These are phyloP conservation scores for Dictyostelium citrinum DNA, from an alignment of 78 protist genomes.

Conservation along the genomic window DNA sequence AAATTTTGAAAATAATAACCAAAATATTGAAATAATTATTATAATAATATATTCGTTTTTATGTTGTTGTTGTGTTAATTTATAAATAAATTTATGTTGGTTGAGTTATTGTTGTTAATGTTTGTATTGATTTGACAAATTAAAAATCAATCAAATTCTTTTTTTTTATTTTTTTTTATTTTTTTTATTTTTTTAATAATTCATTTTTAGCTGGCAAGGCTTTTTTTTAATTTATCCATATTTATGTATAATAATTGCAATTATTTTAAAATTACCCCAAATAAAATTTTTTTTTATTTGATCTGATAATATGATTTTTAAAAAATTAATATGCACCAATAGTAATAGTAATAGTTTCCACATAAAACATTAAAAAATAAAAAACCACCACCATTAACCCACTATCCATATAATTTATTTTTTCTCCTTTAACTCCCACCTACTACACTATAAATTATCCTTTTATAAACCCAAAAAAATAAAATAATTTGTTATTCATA, in stretches of 20 bases:
- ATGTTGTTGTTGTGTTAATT: background rate
- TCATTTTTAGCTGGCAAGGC: background rate
- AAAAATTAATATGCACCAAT: background rate
- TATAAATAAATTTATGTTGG: background rate
- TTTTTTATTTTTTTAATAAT: background rate
- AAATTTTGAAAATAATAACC: background rate
- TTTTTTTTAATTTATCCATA: background rate
- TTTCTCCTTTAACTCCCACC: background rate
- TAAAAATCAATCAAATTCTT: background rate
- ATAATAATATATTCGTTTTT: background rate
- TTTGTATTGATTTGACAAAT: background rate
- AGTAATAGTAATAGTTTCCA: background rate
- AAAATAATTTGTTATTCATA: background rate
- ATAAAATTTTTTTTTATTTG: background rate
- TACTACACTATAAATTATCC: background rate
- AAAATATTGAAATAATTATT: background rate
- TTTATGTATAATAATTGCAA: background rate
- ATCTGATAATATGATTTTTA: background rate
- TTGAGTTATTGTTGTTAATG: background rate
- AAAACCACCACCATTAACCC: background rate
- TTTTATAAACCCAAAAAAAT: background rate
- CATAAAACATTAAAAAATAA: background rate
- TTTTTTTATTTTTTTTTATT: too few relatives aligned
- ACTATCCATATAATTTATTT: background rate
- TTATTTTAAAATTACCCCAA: background rate